phyloP scores from a whole-genome alignment of 202 grass and related monocot species.

The Digitaria exilis region DNA sequence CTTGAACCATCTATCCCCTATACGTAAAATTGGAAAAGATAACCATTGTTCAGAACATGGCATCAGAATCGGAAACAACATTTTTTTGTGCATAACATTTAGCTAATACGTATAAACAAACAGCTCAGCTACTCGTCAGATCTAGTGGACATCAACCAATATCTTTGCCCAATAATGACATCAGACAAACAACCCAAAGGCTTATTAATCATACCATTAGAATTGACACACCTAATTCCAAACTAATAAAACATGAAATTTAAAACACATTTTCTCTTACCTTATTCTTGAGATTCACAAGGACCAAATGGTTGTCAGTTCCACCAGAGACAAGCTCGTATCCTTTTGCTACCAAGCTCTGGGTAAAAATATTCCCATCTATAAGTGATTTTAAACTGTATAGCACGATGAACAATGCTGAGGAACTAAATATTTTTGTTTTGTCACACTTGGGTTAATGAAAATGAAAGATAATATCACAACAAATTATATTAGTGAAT shows the following conservation, averaged over 20 bases:
- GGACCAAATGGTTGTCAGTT: constrained; percentile 98
- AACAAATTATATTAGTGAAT: background rate
- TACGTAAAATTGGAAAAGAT: constrained; percentile 28
- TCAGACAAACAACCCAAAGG: background rate
- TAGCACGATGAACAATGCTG: constrained; percentile 32
- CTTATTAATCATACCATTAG: background rate
- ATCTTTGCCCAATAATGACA: background rate
- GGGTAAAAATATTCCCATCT: constrained; percentile 41
- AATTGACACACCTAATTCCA: background rate
- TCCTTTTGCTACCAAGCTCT: constrained; percentile 72
- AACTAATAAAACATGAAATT: background rate
- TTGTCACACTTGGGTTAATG: constrained; percentile 14
- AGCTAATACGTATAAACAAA: constrained; percentile 25
- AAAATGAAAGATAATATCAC: constrained; percentile 15
- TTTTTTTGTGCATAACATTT: constrained; percentile 7
- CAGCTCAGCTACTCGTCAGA: constrained; percentile 10
- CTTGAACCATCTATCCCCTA: constrained; percentile 97
- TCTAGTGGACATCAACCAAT: constrained; percentile 9
- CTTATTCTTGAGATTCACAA: constrained; percentile 98
- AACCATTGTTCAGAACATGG: constrained; percentile 28
- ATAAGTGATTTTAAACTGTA: constrained; percentile 27
- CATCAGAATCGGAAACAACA: constrained; percentile 26
- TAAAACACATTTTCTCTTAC: constrained; percentile 47
- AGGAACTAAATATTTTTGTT: constrained; percentile 32
- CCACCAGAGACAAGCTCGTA: constrained; percentile 98